Evolutionary conservation across 257 asterid species (phyloP).

Genomic region (Solanum chiquidenum): DNA sequence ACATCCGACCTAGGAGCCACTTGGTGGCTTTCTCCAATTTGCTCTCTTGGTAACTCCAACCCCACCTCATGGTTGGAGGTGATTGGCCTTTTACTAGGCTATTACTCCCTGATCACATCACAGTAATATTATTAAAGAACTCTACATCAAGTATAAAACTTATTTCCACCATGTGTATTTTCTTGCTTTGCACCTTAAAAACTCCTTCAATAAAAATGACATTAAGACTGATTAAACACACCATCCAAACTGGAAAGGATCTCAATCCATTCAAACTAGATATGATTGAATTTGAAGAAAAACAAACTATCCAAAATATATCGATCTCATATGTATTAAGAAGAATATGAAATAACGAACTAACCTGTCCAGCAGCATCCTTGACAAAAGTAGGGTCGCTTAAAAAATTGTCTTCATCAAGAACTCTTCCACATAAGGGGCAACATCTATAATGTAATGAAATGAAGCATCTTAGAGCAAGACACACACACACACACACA

Average conservation of each 20-base stretch:
- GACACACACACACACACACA: too few relatives aligned
- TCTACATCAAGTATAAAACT: neutral
- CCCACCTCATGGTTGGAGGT: neutral
- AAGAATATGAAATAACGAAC: neutral
- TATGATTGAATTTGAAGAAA: neutral
- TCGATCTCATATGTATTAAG: neutral
- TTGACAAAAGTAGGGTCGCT: constrained; percentile 45
- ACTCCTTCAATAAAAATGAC: neutral
- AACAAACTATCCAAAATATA: neutral
- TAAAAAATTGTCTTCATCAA: constrained; percentile 38
- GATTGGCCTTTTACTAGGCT: neutral
- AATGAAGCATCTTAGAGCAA: constrained; percentile 1
- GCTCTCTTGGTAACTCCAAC: neutral
- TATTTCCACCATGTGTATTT: neutral
- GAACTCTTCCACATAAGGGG: constrained; percentile 49
- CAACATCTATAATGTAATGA: constrained; percentile 32
- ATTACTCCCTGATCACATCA: neutral
- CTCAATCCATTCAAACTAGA: too few relatives aligned
- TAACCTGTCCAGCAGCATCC: constrained; percentile 53
- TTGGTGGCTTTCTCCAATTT: neutral
- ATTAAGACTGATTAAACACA: neutral
- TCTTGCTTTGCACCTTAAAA: neutral
- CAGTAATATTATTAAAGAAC: neutral
- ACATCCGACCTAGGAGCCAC: neutral
- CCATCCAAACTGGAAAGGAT: neutral